These are phyloP conservation scores for Starmerella apicola DNA, from an alignment of 805 yeast genomes.

Conservation along the genomic window DNA sequence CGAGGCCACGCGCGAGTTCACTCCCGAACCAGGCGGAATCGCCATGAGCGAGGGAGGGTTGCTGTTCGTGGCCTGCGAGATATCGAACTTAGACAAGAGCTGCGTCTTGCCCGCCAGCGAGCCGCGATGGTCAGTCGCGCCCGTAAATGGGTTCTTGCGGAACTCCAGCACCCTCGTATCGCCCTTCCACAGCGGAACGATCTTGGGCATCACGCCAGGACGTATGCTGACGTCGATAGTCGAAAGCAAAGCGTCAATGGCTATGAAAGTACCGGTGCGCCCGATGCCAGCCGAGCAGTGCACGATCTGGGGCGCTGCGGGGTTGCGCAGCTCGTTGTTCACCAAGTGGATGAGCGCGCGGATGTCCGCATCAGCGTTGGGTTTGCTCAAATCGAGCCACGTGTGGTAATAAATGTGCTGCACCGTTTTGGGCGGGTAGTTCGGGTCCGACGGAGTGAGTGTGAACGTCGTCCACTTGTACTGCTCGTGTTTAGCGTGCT, in stretches of 20 bases:
- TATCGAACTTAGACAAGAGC: conserved; percentile 17
- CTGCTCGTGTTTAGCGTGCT: conserved; percentile 16
- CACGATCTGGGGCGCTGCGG: conserved; percentile 49
- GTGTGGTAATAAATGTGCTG: conserved; percentile 60
- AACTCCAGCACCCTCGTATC: conserved; percentile 9
- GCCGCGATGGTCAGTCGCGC: conserved; percentile 7
- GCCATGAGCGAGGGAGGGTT: neutral
- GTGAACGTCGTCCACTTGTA: conserved; percentile 19
- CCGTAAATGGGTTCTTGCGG: conserved; percentile 18
- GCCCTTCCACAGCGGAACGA: conserved; percentile 19
- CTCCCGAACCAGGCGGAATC: neutral
- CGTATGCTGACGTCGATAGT: conserved; percentile 19
- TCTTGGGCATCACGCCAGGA: conserved; percentile 12
- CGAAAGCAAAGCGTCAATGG: conserved; percentile 42
- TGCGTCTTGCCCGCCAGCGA: neutral
- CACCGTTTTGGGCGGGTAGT: conserved; percentile 21
- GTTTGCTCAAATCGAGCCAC: conserved; percentile 77
- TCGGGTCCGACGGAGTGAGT: conserved; percentile 16
- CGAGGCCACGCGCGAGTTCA: neutral
- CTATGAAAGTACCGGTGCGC: conserved; percentile 79
- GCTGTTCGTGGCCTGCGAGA: conserved; percentile 5
- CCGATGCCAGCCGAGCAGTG: conserved; percentile 99
- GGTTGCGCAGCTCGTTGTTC: conserved; percentile 31
- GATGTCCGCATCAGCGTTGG: conserved; percentile 32
- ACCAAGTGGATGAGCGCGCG: conserved; percentile 45